A percentile compares a stretch with the other conserved stretches of the same genome.
Conservation (phyloP, 2,329 filamentous ascomycete genomes). For the Penicillium sp. region DNA sequence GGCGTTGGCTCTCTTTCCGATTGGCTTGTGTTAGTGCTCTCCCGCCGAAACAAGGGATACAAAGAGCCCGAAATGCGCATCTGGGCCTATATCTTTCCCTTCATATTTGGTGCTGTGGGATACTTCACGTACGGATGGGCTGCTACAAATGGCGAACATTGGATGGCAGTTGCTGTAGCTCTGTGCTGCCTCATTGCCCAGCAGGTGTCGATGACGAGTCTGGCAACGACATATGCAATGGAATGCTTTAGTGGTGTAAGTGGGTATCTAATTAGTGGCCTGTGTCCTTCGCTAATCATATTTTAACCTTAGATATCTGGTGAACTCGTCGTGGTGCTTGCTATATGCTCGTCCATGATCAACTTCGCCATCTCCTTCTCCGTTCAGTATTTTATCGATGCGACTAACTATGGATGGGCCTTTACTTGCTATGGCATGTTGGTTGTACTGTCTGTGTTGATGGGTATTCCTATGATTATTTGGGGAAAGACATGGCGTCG, state of each 20-base stretch:
- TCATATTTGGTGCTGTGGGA: constrained; percentile 38
- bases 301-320: constrained; percentile 35
- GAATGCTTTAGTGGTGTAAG: constrained; percentile 45
- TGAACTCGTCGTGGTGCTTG: constrained; percentile 43
- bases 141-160: constrained; percentile 38
- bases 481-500: constrained; percentile 41
- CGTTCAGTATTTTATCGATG: constrained; percentile 46
- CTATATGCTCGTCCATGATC: constrained; percentile 39
- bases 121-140: constrained; percentile 48
- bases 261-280: too few species aligned
- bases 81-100: constrained; percentile 38
- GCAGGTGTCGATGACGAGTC: constrained; percentile 44
- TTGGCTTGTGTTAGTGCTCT: constrained; percentile 36
- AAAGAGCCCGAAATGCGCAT: constrained; percentile 47
- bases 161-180: constrained; percentile 42
- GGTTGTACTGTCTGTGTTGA: constrained; percentile 29
- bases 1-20: constrained; percentile 40
- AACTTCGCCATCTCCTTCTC: constrained; percentile 46
- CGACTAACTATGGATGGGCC: constrained; percentile 35
- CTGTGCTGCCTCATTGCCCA: constrained; percentile 47
- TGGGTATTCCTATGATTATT: constrained; percentile 34
- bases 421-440: constrained; percentile 43
- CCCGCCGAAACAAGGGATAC: constrained; percentile 39
- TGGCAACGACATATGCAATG: constrained; percentile 49
- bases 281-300: constrained; percentile 13